Base-by-base conservation (phyloP, 352 stramenopile species). In the Halophytophthora polymorphica region DNA sequence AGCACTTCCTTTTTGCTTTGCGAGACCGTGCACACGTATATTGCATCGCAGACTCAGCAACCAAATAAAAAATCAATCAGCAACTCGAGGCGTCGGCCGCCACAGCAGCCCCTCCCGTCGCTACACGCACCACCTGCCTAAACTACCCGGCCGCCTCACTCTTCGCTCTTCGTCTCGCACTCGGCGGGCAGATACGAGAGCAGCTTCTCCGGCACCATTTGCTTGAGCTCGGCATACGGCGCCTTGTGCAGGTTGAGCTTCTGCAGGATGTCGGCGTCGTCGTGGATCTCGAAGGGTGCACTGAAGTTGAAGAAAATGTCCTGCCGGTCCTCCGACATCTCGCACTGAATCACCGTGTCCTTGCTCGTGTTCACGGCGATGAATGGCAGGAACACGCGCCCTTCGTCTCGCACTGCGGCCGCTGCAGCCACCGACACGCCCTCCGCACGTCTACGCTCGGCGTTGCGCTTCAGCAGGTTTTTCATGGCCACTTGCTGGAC, bases 281-380 rank as follows among this genome's bases (percentile, higher is more conserved):
- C 95, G 62, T 98, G 96, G 69, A 99, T 98, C 71, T 99, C 94
- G 71, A 98, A 99, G 33, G 93, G 89, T 38, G 86, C 83, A 60
- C 75, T 95, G 64, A 99, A 99, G 64, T 98, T 97, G 77, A 98
- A 98, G 60, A 96, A 98, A 31, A 98, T 96, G 61, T 98, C 88
- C 29, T 95, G 90, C 1, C 89, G 83, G 58, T 98, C 90, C 61
- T 95, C 85, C 11, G 83, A 94, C 93, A 98, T 98, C 56, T 99
- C 95, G 59, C 94, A 98, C 64, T 98, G 92, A 64, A 98, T 98
- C 10, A 98, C 83, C 1, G 94, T 97, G 51, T 93, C 84, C 35
- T 94, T 91, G 71, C 83, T 82, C 3, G 95, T 98, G 66, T 97
- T 98, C 18, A 99, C 92, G 2, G 98, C 83, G 51, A 99, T 98